A percentile compares a stretch with the other conserved stretches of the same genome.
phyloP scores from a whole-genome alignment of 768 basidiomycete species.

The Rhodocollybia butyracea region DNA sequence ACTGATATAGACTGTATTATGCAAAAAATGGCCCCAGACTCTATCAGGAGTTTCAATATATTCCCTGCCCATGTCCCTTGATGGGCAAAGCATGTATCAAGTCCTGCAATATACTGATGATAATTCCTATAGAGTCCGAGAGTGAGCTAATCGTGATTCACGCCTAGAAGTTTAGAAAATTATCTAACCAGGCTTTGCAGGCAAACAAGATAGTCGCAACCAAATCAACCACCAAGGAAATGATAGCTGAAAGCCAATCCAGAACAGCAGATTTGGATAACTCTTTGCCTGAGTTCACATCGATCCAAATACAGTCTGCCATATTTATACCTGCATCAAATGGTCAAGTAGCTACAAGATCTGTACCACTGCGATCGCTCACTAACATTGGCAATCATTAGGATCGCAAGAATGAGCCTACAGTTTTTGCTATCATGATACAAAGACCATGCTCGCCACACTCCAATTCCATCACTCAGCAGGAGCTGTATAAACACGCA shows the following conservation, averaged over 20 bases:
- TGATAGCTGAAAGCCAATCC: not conserved
- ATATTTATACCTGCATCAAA: not conserved
- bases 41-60: not conserved
- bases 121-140: not conserved
- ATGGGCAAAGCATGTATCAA: not conserved
- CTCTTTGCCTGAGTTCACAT: not conserved
- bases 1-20: not conserved
- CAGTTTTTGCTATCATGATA: not conserved
- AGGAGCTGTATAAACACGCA: not conserved
- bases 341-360: no score
- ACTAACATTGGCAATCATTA: not conserved
- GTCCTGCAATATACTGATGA: not conserved
- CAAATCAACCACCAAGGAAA: not conserved
- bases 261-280: not conserved
- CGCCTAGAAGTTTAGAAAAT: not conserved
- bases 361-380: not conserved
- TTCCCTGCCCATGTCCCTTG: not conserved
- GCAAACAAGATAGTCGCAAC: not conserved
- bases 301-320: not conserved
- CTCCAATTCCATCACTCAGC: not conserved
- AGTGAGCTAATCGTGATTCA: not conserved
- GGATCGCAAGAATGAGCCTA: not conserved
- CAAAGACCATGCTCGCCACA: not conserved
- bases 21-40: slow-evolving; percentile 2
- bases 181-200: not conserved